Conservation (phyloP, 495 filamentous ascomycete genomes). For the Penicillium salamii region DNA sequence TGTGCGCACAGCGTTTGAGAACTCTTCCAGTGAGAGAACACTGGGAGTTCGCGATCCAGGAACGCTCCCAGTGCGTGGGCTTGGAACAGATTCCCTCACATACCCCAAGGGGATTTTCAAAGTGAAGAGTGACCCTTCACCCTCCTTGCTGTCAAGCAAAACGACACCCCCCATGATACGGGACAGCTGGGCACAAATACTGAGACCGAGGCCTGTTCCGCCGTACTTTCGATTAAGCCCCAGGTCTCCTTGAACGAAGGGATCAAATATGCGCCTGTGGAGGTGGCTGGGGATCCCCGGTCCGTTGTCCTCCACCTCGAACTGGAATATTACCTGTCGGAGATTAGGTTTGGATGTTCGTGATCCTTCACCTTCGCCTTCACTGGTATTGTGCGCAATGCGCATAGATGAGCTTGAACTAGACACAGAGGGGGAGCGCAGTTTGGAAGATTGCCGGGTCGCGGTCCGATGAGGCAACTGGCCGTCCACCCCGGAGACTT, state of each 20-base stretch:
- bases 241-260: constrained; percentile 89
- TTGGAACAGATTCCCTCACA: constrained; percentile 61
- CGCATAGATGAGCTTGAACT: constrained; percentile 4
- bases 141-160: constrained; percentile 65
- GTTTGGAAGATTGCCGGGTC: constrained; percentile 3
- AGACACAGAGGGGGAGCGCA: constrained; percentile 11
- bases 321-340: constrained; percentile 69
- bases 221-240: constrained; percentile 87
- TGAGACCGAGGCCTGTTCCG: constrained; percentile 86
- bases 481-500: constrained; percentile 32
- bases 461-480: neutral
- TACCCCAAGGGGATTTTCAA: constrained; percentile 83
- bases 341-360: constrained; percentile 46
- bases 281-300: constrained; percentile 81
- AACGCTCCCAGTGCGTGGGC: constrained; percentile 28
- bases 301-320: constrained; percentile 85
- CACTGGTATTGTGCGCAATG: neutral
- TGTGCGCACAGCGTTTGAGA: constrained; percentile 27
- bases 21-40: constrained; percentile 27
- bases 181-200: constrained; percentile 84
- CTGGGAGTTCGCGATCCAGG: constrained; percentile 26
- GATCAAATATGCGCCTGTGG: constrained; percentile 83
- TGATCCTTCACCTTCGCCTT: constrained; percentile 28
- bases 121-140: constrained; percentile 75
- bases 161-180: constrained; percentile 79